Percentiles rank a stretch among this genome's conserved stretches.
Conservation (phyloP, 257 asterid species). For the Capsicum chinense region DNA sequence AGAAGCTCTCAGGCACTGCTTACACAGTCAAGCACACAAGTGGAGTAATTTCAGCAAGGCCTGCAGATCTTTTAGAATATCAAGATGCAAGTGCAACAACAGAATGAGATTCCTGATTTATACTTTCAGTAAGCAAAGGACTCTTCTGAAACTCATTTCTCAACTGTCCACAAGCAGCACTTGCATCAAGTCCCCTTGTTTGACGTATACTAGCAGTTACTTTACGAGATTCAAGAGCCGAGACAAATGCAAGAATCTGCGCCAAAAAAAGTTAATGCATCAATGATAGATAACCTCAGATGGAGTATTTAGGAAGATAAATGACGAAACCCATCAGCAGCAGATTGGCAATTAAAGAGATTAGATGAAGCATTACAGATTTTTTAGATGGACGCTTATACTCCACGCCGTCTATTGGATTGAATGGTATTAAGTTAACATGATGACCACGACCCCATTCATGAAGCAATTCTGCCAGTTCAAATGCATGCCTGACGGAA, state of each 20-base stretch:
- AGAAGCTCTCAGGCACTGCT: neutral
- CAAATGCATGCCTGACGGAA: constrained; percentile 69
- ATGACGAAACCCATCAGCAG: neutral
- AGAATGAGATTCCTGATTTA: constrained; percentile 47
- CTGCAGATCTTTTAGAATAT: constrained; percentile 3
- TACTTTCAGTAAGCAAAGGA: constrained; percentile 56
- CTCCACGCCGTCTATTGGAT: constrained; percentile 82
- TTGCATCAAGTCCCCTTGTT: constrained; percentile 95
- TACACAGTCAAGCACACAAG: neutral
- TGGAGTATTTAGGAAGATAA: neutral
- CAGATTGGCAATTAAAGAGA: constrained; percentile 21
- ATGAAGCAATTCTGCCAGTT: constrained; percentile 78
- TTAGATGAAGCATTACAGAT: constrained; percentile 54
- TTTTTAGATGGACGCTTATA: constrained; percentile 77
- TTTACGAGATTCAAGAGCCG: constrained; percentile 81
- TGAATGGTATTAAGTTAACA: constrained; percentile 88
- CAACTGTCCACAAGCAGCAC: constrained; percentile 97
- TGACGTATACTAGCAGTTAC: constrained; percentile 84
- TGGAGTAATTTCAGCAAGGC: neutral
- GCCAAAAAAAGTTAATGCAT: neutral
- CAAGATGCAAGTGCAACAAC: constrained; percentile 60
- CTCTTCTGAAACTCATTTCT: constrained; percentile 86
- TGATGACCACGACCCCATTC: constrained; percentile 91
- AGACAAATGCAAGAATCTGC: constrained; percentile 78
- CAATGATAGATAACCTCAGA: neutral